Base-by-base conservation (phyloP, 2,329 filamentous ascomycete genomes). In the Fusarium xyrophilum region DNA sequence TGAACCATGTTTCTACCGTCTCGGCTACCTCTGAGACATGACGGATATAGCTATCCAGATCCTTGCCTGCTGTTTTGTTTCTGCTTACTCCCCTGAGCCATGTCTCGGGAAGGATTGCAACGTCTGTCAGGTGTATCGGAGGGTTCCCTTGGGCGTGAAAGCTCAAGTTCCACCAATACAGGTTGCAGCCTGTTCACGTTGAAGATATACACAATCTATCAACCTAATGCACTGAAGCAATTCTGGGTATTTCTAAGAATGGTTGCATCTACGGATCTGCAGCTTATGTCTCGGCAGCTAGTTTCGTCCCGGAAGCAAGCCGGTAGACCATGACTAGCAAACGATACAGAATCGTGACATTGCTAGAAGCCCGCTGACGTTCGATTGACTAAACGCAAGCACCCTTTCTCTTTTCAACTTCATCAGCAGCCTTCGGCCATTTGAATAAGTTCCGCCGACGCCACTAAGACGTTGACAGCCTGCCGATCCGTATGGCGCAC, bases 71-170 rank as follows among this genome's bases (percentile, higher is more conserved):
- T 13, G 48, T 51, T 62, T 51, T 44, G 60, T 52, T 65, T 65
- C 51, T 33, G 35, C 44, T 23, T 44, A 51, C 40, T 23, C 25
- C 54, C 55, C 35, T 53, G 51, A 33, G 38, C 44, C 67, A 56
- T 70, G 67, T 70, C 58, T 64, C 67, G 67, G 67, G 67, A 69
- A 70, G 66, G 63, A 64, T 68, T 43, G 19, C n/a, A 51, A 40
- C 53, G 27, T 35, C 35, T 63, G 51, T 36, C 38, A 25, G 42
- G 28, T 55, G 38, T 21, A 33, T 30, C 43, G 46, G 51, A 61
- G 54, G 52, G 56, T 46, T 58, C 32, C 17, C 36, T 27, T 27
- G 30, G 40, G 51, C 38, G 19, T 35, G 15, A 44, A 54, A 47
- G 27, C 6, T 10, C 38, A 40, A 12, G 54, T 65, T 56, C 39